Base-by-base conservation (phyloP, 371 early-diverging fungal species). In the Synchytrium microbalum region DNA sequence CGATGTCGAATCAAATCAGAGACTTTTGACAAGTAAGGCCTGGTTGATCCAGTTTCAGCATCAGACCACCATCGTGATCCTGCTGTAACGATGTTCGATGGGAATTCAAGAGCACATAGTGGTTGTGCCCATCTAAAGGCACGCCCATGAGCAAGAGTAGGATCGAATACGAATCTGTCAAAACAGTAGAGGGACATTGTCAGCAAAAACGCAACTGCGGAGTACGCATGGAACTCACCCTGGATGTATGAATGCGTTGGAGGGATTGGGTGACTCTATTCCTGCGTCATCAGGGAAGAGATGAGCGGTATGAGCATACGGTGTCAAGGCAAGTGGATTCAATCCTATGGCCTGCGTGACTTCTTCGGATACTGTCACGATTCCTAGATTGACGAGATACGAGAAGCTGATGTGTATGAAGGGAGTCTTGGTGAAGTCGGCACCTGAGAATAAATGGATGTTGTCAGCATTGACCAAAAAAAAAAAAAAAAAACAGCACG, bases 121-220 rank as follows among this genome's bases (percentile, higher is more conserved):
- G 56, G 27, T 58, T 74, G 75, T 24, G 67, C 67, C 75, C 75
- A 74, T 8, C 26, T 14, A 46, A 65, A 72, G 2, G 72, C 72
- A 29, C 60, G 54, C 0, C 75, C 72, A 24, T 63, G 61, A 13
- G 69, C 69, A 13, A 55, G 23, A 28, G 24, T 28, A 8, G 56
- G 56, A n/a, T n/a, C 23, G 28, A 55, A 55, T 28, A 8, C 28
- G 56, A 28, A n/a, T 8, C 56, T 55, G 8, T 24, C 28, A 24
- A 28, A n/a, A 13, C 56, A 13, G 8, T 24, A 28, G 24, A 55
- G 13, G 56, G 56, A 24, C 5, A 55, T 25, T 25, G 25, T 28
- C 25, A 55, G 56, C 56, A 5, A 13, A 55, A 25, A 28, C 13
- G 8, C 8, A 24, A 55, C 5, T 28, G 25, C 13, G 56, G 13